Conservation (phyloP, 1,284 basidiomycete species). For the Erythrobasidium hasegawianum region DNA sequence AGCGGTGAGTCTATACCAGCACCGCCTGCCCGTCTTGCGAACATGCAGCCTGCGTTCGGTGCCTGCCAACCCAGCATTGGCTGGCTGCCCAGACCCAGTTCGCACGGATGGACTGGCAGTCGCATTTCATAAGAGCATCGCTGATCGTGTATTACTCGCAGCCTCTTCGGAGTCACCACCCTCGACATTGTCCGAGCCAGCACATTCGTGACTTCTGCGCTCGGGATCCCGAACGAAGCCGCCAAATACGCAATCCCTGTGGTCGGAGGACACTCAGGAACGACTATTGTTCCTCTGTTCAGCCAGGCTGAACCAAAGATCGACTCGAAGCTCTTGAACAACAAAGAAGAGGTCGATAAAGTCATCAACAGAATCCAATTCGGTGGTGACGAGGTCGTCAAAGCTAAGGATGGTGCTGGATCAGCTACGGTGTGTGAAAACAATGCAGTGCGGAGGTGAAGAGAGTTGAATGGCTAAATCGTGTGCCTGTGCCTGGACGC, state of each 20-base stretch:
- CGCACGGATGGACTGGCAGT: no score
- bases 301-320: slow-evolving; percentile 79
- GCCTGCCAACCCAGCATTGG: neutral
- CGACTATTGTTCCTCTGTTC: slow-evolving; percentile 81
- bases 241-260: slow-evolving; percentile 77
- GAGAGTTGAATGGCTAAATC: no score
- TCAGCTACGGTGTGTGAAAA: slow-evolving; percentile 66
- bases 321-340: slow-evolving; percentile 57
- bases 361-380: slow-evolving; percentile 90
- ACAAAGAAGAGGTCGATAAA: slow-evolving; percentile 55
- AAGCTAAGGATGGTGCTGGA: slow-evolving; percentile 83
- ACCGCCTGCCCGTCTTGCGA: neutral
- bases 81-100: neutral
- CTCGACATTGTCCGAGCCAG: slow-evolving; percentile 93
- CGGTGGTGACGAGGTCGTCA: slow-evolving; percentile 89
- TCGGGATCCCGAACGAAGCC: slow-evolving; percentile 59
- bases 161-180: slow-evolving; percentile 95
- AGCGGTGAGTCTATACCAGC: slow-evolving; percentile 66
- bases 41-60: neutral
- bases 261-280: slow-evolving; percentile 67
- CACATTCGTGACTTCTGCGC: slow-evolving; percentile 83
- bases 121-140: no score
- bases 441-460: no score
- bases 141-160: slow-evolving; percentile 48
- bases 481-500: neutral